phyloP scores from a whole-genome alignment of 2,329 filamentous ascomycete genomes.

The Scolecobasidium constrictum region DNA sequence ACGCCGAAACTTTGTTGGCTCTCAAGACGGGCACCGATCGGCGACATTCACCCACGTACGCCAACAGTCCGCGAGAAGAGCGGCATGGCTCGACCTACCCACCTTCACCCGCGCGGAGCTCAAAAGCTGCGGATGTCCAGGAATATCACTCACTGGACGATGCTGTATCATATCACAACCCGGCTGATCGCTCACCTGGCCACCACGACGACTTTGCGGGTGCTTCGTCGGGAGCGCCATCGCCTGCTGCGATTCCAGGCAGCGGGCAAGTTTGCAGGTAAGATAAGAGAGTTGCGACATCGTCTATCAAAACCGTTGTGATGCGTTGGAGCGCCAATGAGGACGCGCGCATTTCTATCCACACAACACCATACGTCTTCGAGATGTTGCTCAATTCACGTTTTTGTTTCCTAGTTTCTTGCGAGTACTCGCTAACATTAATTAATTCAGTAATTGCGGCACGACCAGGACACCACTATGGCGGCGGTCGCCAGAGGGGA shows the following conservation, averaged over 20 bases:
- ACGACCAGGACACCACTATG: constrained; percentile 91
- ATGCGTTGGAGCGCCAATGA: too few relatives aligned
- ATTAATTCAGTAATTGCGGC: constrained; percentile 66
- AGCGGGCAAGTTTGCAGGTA: constrained; percentile 64
- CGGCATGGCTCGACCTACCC: not conserved
- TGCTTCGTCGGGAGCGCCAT: constrained; percentile 12
- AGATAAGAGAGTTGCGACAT: too few relatives aligned
- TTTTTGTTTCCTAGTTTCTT: not conserved
- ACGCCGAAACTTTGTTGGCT: not conserved
- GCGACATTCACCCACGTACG: not conserved
- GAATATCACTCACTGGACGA: constrained; percentile 30
- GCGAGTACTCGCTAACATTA: not conserved
- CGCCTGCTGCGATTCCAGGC: constrained; percentile 26
- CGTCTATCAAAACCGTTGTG: too few relatives aligned
- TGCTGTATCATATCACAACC: constrained; percentile 18
- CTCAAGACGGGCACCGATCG: not conserved
- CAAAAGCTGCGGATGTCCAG: constrained; percentile 18
- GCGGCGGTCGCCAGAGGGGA: constrained; percentile 84
- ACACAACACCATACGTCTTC: not conserved
- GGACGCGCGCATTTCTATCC: too few relatives aligned
- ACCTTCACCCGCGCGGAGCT: not conserved
- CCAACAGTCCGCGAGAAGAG: not conserved
- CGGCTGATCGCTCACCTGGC: not conserved
- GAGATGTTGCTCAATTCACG: not conserved
- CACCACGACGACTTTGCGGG: constrained; percentile 12